Conservation (phyloP, 1,284 basidiomycete species). For the Golubevia pallescens region DNA sequence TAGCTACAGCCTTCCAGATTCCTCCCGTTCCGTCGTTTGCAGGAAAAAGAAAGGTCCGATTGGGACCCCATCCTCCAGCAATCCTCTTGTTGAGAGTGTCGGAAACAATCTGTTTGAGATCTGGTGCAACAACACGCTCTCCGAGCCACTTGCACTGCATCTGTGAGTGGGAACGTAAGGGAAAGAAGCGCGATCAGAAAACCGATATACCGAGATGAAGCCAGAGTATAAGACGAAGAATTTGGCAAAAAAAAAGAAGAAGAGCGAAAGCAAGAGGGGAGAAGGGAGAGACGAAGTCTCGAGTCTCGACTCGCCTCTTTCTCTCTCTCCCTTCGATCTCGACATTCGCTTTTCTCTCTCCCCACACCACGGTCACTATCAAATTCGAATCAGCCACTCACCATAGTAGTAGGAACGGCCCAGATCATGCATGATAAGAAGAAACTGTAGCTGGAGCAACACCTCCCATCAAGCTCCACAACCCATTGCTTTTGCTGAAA, state of each 20-base stretch:
- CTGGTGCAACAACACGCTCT: slow-evolving; percentile 62
- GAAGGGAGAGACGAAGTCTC: too few relatives aligned
- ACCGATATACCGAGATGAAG: too few relatives aligned
- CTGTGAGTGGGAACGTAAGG: slow-evolving; percentile 4
- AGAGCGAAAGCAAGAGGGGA: too few relatives aligned
- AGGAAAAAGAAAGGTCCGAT: slow-evolving; percentile 64
- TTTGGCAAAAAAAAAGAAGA: too few relatives aligned
- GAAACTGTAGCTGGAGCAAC: too few relatives aligned
- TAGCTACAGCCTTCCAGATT: slow-evolving; percentile 64
- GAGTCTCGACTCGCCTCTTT: too few relatives aligned
- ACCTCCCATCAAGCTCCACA: too few relatives aligned
- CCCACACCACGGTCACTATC: too few relatives aligned
- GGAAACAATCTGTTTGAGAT: slow-evolving; percentile 60
- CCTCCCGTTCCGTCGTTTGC: slow-evolving; percentile 62
- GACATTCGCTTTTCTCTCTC: too few relatives aligned
- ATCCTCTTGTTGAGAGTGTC: slow-evolving; percentile 64
- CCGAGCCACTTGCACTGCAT: slow-evolving; percentile 65
- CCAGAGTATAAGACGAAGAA: too few relatives aligned
- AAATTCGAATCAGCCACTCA: not conserved
- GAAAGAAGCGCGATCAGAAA: not conserved
- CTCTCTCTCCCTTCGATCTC: too few relatives aligned
- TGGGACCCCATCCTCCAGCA: slow-evolving; percentile 63
- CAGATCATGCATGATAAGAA: slow-evolving; percentile 65
- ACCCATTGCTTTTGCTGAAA: too few relatives aligned
- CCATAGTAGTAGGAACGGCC: slow-evolving; percentile 58